Evolutionary conservation across 208 protist species (phyloP), one percentile per base, ranked within the genome.

Genomic region (Wallacemonas rigidus): DNA sequence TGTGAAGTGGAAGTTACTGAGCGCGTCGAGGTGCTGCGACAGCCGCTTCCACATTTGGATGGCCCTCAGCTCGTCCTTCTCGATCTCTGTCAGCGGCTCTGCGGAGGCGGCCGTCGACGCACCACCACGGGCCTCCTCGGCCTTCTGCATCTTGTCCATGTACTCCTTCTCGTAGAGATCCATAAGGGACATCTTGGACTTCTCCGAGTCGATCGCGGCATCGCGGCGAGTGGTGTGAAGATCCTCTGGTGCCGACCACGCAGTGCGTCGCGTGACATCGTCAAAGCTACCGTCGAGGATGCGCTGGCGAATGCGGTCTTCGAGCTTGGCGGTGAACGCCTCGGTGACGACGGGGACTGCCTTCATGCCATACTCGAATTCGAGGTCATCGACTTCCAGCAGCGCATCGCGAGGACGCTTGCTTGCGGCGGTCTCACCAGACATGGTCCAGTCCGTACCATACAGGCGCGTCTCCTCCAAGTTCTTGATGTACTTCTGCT

Each of bases 101-200:
- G 93, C 88, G 15, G 78, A 81, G 4, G 75, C 70, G n/a, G 67
- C 75, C 0, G 72, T 77, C 2, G 74, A 79, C 11, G 55, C 64
- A 36, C 78, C 86, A 40, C 69, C 79, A 6, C 36, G 7, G 14
- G 56, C 79, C 70, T 92, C 90, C 67, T 93, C 88, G 5, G 86
- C 86, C 57, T 76, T 69, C 26, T 86, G 81, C 77, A 80, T 74
- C 64, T 89, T 91, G 67, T 94, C 89, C 43, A 96, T 71, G 69
- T 85, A 97, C 58, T 97, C 90, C 83, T 95, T 96, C 82, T 97
- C 93, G 80, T 97, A 96, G 14, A 97, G 77, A 69, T 97, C 93
- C 87, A 95, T 95, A 44, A 97, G 75, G 3, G 89, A 94, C 53
- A 96, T 79, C 80, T 93, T 92, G 11, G 90, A 95, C 87, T 97